A percentile compares a stretch with the other conserved stretches of the same genome.
Conservation (phyloP, 345 rosid genomes). For the Pelargonium nanum region DNA sequence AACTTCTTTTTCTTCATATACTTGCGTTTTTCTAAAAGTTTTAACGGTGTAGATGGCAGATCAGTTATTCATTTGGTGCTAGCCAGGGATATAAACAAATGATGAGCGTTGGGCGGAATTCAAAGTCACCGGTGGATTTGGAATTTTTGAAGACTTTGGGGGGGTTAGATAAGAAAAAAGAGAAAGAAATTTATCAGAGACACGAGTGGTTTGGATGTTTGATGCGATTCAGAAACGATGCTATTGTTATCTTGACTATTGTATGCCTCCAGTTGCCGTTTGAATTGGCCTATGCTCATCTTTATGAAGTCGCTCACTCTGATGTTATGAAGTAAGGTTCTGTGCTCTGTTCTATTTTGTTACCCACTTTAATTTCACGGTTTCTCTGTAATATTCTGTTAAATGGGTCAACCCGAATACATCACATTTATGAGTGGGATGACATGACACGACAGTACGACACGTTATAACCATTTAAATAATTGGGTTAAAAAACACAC, state of each 20-base stretch:
- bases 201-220: conserved; percentile 77
- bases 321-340: conserved; percentile 53
- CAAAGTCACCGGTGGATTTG: conserved; percentile 36
- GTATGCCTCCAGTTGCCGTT: conserved; percentile 96
- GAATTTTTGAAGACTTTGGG: conserved; percentile 17
- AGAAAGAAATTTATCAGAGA: conserved; percentile 75
- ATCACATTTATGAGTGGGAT: no score
- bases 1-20: not conserved
- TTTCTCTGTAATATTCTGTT: no score
- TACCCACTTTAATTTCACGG: not conserved
- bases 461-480: no score
- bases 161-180: conserved; percentile 39
- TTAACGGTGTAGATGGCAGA: conserved; percentile 56
- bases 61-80: conserved; percentile 47
- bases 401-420: no score
- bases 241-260: conserved; percentile 49
- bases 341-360: conserved; percentile 1
- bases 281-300: conserved; percentile 93
- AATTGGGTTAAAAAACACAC: no score
- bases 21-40: not conserved
- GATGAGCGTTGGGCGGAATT: conserved; percentile 50
- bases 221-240: conserved; percentile 69
- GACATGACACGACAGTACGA: no score
- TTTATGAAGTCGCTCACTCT: conserved; percentile 51
- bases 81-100: conserved; percentile 43